A percentile compares a stretch with the other conserved stretches of the same genome.
Evolutionary conservation across 805 yeast genomes (phyloP).

Genomic region (Candida pini): DNA sequence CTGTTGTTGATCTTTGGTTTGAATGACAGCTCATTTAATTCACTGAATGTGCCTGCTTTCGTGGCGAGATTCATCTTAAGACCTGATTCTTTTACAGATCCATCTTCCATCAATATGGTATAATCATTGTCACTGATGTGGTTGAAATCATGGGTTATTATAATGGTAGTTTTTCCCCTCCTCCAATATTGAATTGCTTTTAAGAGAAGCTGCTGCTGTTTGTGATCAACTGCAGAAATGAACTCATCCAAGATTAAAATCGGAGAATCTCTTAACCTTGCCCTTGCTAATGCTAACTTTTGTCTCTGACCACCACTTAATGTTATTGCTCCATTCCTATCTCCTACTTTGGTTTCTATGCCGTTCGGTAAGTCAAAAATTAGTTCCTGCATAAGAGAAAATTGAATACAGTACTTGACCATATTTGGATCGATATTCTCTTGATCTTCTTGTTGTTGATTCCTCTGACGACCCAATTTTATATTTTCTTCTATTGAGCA

Average conservation of each 20-base stretch:
- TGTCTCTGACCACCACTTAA: conserved; percentile 93
- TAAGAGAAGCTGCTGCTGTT: conserved; percentile 40
- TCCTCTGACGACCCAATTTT: conserved; percentile 24
- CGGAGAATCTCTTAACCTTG: conserved; percentile 65
- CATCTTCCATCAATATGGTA: conserved; percentile 56
- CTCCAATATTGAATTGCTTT: conserved; percentile 55
- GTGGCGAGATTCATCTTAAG: conserved; percentile 27
- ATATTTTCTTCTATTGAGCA: conserved; percentile 62
- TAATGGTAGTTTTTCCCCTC: conserved; percentile 63
- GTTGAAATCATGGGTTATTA: conserved; percentile 71
- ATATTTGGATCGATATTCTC: conserved; percentile 23
- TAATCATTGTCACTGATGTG: conserved; percentile 53
- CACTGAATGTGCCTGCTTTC: conserved; percentile 4
- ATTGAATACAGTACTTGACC: conserved; percentile 39
- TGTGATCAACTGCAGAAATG: conserved; percentile 69
- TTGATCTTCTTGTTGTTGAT: not conserved
- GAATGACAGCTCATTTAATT: not conserved
- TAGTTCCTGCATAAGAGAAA: conserved; percentile 48
- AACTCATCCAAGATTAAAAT: conserved; percentile 83
- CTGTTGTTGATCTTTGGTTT: not conserved
- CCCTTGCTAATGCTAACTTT: conserved; percentile 79
- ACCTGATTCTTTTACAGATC: conserved; percentile 46
- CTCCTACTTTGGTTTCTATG: conserved; percentile 45
- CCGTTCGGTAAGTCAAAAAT: conserved; percentile 49
- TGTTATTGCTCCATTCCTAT: conserved; percentile 30